Evolutionary conservation across 2,329 filamentous ascomycete genomes (phyloP).

Genomic region (Colletotrichum gigasporum): DNA sequence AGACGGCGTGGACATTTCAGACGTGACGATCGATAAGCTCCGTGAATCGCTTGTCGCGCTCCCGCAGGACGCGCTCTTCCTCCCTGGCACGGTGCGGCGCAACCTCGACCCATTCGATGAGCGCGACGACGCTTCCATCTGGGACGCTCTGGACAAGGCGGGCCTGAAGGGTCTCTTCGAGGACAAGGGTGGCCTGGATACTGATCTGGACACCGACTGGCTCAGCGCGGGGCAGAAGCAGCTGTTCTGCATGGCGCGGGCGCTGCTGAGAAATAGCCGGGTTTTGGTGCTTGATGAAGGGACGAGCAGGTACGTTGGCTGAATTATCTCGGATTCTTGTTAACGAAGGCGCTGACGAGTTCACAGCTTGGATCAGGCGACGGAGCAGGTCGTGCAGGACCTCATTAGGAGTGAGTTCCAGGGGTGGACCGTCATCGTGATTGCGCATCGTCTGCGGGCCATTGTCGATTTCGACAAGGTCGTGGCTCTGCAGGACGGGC

Average conservation of each 20-base stretch:
- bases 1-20: conserved; percentile 50
- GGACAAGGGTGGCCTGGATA: conserved; percentile 47
- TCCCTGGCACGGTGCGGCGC: conserved; percentile 56
- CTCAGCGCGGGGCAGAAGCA: conserved; percentile 46
- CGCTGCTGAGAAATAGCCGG: conserved; percentile 38
- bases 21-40: conserved; percentile 35
- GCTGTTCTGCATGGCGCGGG: conserved; percentile 43
- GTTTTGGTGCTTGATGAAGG: conserved; percentile 48
- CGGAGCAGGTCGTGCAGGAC: conserved; percentile 41
- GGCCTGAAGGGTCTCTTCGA: conserved; percentile 53
- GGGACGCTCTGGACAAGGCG: conserved; percentile 55
- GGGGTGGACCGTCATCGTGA: conserved; percentile 56
- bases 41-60: conserved; percentile 50
- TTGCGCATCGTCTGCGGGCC: conserved; percentile 52
- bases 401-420: conserved; percentile 41
- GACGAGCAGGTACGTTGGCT: conserved; percentile 43
- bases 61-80: conserved; percentile 61
- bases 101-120: conserved; percentile 57
- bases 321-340: conserved; percentile 20
- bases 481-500: conserved; percentile 35
- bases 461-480: conserved; percentile 62
- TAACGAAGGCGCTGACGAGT: conserved; percentile 38
- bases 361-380: conserved; percentile 44
- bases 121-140: conserved; percentile 52
- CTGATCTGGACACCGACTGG: conserved; percentile 42